Base-by-base conservation (phyloP, 2,329 filamentous ascomycete species). In the Chrysosporium keratinophilum region DNA sequence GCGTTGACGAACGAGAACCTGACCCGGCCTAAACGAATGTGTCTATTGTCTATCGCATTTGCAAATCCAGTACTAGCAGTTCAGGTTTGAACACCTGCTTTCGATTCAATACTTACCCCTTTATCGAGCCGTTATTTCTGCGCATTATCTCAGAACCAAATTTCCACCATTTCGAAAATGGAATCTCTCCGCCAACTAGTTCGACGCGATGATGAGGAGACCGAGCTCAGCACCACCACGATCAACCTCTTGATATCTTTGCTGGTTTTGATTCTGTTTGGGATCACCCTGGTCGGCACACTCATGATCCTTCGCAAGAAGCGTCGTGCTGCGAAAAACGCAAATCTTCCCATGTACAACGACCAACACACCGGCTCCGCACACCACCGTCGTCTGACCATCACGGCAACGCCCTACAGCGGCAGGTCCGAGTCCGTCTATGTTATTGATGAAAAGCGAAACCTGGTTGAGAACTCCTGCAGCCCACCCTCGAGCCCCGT, bases 401-500 rank as follows among this genome's bases (percentile, higher is more conserved):
- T 83, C 59, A 74, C 71, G 44, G 66, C 76, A 14, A 65, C 70
- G 1, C 69, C 71, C 11, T 70, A 73, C 56, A 73, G 71, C 58
- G 74, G 76, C 64, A 82, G 80, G 67, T 81, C 82, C 53, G 87
- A 87, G 55, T 79, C 79, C 57, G 78, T 93, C 60, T 79, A 88
- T 57, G 80, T 93, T 63, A 86, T 88, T 68, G 82, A 86, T 63
- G 84, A 88, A 69, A 88, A 93, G 71, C 82, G 84, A 66, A 82
- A 82, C 60, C 83, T 94, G 72, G 81, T 91, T 61, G 78, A 83
- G 59, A 87, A 87, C 71, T 85, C 87, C 33, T 76, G 79, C 56
- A 85, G 82, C 58, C 84, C 88, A 14, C 87, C 90, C 19, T 76
- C 85, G 63, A 87, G 85, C 44, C 84, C 86, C n/a, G 87, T 97